Conservation (phyloP, 2,329 filamentous ascomycete species). For the Fonsecaea nubica region DNA sequence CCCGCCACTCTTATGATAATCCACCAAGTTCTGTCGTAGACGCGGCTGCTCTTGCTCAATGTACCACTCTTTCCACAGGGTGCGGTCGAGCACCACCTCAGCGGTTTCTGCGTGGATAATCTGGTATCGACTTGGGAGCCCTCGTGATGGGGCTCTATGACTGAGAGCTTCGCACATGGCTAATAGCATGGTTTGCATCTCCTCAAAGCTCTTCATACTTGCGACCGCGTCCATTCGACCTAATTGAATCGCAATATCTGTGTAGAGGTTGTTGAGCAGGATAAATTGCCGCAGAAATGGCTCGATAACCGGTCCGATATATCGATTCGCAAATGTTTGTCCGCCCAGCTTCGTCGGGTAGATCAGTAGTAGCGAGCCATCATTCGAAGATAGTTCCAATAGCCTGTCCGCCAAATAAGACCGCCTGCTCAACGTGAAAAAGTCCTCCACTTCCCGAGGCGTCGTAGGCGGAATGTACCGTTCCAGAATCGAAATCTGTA, state of each 20-base stretch:
- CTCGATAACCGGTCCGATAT: slow-evolving; percentile 67
- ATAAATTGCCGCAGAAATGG: slow-evolving; percentile 65
- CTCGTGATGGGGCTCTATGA: slow-evolving; percentile 41
- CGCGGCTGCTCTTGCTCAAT: slow-evolving; percentile 68
- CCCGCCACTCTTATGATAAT: slow-evolving; percentile 42
- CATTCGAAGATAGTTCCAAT: slow-evolving; percentile 63
- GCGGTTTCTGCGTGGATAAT: slow-evolving; percentile 60
- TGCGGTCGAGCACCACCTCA: slow-evolving; percentile 58
- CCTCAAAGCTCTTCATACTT: slow-evolving; percentile 62
- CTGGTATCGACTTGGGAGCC: slow-evolving; percentile 48
- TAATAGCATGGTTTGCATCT: slow-evolving; percentile 53
- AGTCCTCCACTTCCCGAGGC: slow-evolving; percentile 63
- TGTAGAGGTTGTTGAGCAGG: slow-evolving; percentile 64
- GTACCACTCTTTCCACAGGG: slow-evolving; percentile 69
- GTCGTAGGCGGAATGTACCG: slow-evolving; percentile 70
- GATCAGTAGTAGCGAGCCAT: slow-evolving; percentile 66
- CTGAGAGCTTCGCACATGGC: slow-evolving; percentile 50
- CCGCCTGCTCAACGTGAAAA: slow-evolving; percentile 61
- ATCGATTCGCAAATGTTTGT: slow-evolving; percentile 64
- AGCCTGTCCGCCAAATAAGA: slow-evolving; percentile 68
- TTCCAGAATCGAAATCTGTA: slow-evolving; percentile 67
- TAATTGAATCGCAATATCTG: slow-evolving; percentile 61
- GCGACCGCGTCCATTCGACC: slow-evolving; percentile 62
- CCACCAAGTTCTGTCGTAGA: slow-evolving; percentile 52
- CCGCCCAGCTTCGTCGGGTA: slow-evolving; percentile 67